Evolutionary conservation across 2,329 filamentous ascomycete genomes (phyloP).

Genomic region (Apiospora malaysiana): DNA sequence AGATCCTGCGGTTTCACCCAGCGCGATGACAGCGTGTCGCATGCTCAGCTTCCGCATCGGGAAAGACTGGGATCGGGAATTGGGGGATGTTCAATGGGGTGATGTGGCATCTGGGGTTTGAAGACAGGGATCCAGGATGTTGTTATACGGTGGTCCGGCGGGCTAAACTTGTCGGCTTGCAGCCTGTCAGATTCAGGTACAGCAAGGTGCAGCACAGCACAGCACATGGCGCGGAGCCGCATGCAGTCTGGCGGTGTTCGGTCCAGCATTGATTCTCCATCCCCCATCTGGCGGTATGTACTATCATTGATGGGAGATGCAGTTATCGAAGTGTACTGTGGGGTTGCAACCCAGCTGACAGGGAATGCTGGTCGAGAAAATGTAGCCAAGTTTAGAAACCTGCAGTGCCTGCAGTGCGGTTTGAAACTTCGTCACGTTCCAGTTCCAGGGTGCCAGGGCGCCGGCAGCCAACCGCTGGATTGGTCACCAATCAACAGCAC

Average conservation of each 20-base stretch:
- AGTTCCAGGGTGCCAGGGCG: background rate
- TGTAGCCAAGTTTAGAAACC: conserved; percentile 1
- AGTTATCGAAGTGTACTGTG: background rate
- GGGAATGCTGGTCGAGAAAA: conserved; percentile 5
- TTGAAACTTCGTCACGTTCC: background rate
- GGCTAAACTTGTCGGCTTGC: background rate
- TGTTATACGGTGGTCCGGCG: background rate
- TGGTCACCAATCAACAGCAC: background rate
- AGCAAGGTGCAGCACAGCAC: background rate
- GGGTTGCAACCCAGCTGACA: conserved; percentile 8
- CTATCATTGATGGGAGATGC: background rate
- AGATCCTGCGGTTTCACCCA: background rate
- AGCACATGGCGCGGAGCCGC: background rate
- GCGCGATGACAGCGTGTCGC: background rate
- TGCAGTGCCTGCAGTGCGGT: background rate
- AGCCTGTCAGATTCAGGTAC: background rate
- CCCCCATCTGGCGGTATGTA: background rate
- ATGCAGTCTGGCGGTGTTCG: background rate
- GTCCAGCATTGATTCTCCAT: conserved; percentile 2
- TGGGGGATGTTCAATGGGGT: background rate
- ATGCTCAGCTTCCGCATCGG: conserved; percentile 6
- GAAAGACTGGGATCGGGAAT: background rate
- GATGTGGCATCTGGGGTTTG: conserved; percentile 1
- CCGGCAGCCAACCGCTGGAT: background rate
- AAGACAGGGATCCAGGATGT: conserved; percentile 1